Evolutionary conservation across 768 basidiomycete genomes (phyloP).

Genomic region (Leccinum pellstonianum): DNA sequence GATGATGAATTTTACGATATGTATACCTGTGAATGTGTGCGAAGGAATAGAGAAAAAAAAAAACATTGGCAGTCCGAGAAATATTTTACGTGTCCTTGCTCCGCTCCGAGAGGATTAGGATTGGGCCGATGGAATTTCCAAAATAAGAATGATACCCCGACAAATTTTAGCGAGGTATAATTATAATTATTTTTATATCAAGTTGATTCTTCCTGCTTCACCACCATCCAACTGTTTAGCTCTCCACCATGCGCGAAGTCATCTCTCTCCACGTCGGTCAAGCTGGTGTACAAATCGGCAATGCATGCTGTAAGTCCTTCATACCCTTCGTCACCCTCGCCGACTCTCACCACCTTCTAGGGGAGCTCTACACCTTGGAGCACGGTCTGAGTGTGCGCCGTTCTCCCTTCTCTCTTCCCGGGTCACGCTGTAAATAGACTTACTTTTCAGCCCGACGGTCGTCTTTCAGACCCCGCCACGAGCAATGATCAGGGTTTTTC

Average conservation of each 20-base stretch:
- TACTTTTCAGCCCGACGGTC: slow-evolving; percentile 78
- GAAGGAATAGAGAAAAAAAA: not conserved
- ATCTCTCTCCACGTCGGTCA: slow-evolving; percentile 97
- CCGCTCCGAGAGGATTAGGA: slow-evolving; percentile 1
- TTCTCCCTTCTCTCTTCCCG: not conserved
- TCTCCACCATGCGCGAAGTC: slow-evolving; percentile 76
- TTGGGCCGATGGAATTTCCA: slow-evolving; percentile 23
- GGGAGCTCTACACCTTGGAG: slow-evolving; percentile 98
- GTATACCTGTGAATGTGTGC: not conserved
- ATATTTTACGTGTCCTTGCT: not conserved
- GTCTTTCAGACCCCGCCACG: slow-evolving; percentile 56
- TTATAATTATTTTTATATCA: not conserved
- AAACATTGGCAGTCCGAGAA: not conserved
- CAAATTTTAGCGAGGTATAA: slow-evolving; percentile 20
- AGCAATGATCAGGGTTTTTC: slow-evolving; percentile 84
- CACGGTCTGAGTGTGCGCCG: slow-evolving; percentile 88
- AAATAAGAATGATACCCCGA: slow-evolving; percentile 18
- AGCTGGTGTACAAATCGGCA: slow-evolving; percentile 92
- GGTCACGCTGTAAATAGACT: slow-evolving; percentile 13
- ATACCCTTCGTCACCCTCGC: slow-evolving; percentile 6
- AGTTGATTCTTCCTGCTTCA: slow-evolving; percentile 14
- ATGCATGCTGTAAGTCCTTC: slow-evolving; percentile 83
- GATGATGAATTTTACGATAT: slow-evolving; percentile 38
- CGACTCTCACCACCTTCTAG: slow-evolving; percentile 38
- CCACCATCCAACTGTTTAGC: slow-evolving; percentile 13